phyloP scores from a whole-genome alignment of 768 basidiomycete genomes.

The Mycena chlorophos region DNA sequence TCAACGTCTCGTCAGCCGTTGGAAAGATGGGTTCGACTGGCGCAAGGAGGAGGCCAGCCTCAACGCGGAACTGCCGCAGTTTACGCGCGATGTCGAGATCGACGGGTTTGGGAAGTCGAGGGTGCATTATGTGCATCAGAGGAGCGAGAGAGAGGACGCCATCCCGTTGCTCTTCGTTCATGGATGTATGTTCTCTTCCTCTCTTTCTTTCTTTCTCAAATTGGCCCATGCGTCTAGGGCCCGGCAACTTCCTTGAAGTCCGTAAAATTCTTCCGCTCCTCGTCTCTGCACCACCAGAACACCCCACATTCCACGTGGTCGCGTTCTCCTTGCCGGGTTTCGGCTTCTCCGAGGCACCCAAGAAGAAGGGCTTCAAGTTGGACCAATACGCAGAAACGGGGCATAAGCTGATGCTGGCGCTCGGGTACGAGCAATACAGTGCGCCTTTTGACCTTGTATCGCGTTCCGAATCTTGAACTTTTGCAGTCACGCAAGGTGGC shows the following conservation, averaged over 20 bases:
- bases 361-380: constrained; percentile 47
- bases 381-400: constrained; percentile 55
- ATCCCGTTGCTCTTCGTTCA: constrained; percentile 43
- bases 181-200: constrained; percentile 42
- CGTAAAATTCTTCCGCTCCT: constrained; percentile 58
- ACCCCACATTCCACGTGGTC: constrained; percentile 65
- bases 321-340: constrained; percentile 58
- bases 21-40: constrained; percentile 49
- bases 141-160: constrained; percentile 32
- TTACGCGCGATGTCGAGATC: constrained; percentile 42
- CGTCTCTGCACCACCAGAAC: constrained; percentile 38
- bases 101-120: constrained; percentile 39
- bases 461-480: background rate
- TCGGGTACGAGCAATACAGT: constrained; percentile 54
- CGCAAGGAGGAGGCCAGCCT: constrained; percentile 32
- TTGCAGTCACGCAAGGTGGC: constrained; percentile 45
- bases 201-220: background rate
- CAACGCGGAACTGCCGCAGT: constrained; percentile 44
- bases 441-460: background rate
- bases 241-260: constrained; percentile 58
- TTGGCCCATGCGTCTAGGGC: constrained; percentile 42
- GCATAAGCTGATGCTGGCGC: constrained; percentile 49
- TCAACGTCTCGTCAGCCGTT: constrained; percentile 44
- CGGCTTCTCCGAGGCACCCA: constrained; percentile 60
- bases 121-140: constrained; percentile 46